Base-by-base conservation (phyloP, 2,329 filamentous ascomycete species). In the Diaporthe eres region DNA sequence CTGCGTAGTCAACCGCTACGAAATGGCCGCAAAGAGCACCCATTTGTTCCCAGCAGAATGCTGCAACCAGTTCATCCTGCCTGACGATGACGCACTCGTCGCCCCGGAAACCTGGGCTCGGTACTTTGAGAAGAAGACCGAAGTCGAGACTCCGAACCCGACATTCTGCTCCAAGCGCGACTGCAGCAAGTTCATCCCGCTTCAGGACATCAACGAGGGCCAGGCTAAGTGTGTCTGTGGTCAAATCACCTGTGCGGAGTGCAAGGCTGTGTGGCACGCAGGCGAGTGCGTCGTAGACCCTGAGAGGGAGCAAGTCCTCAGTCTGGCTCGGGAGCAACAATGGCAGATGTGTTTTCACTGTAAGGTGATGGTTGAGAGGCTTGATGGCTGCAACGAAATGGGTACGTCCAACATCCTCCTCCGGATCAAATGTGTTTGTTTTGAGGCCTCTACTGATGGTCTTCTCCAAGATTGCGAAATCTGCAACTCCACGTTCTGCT, bases 281-380 rank as follows among this genome's bases (percentile, higher is more conserved):
- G 85, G 84, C 0, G 86, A 89, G 31, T 92, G 90, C 75, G 86
- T 87, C 0, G 68, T 85, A 0, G 88, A 92, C 65, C 75, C 78
- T 0, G 79, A 79, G 0, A 76, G 86, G 0, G 81, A 87, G 61
- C 78, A 85, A 51, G 73, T 90, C 0, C 78, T 90, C 0, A 72
- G 79, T 0, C 61, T 87, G 1, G 89, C 88, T 0, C 74, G 77
- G 0, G 77, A 83, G 6, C 81, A 88, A 4, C 83, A 85, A 0
- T 92, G 90, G 90, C 86, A 89, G 79, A 82, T 85, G 2, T 92
- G 90, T 75, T 80, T 79, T 6, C 75, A 77, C 0, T 92, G 90
- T 77, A 79, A 76, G 4, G 74, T 82, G 0, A 55, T 92, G n/a
- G 84, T 92, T 0, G 89, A 91, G 79, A 81, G 90, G 0, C 37